Conservation (phyloP, 306 rosid species). For the Glycine tomentella region DNA sequence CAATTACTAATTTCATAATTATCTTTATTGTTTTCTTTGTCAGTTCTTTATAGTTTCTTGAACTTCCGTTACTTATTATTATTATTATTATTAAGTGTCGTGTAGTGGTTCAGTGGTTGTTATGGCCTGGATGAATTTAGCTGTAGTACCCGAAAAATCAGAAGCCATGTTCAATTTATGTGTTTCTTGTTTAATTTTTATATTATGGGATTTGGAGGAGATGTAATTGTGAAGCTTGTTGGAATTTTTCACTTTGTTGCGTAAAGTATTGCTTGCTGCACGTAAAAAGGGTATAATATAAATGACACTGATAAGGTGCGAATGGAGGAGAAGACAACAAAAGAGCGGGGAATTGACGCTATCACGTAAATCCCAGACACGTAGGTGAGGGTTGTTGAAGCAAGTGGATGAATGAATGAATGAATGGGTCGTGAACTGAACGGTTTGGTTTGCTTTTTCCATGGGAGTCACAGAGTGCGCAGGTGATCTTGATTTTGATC, state of each 20-base stretch:
- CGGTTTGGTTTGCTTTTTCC: constrained; percentile 22
- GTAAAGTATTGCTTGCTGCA: not conserved
- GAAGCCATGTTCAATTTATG: not conserved
- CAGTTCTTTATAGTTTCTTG: not conserved
- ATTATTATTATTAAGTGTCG: too few relatives aligned
- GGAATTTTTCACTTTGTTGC: not conserved
- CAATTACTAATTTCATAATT: not conserved
- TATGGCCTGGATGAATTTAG: not conserved
- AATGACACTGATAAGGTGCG: not conserved
- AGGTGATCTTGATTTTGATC: constrained; percentile 29
- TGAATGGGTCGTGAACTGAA: not conserved
- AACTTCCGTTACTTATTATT: not conserved
- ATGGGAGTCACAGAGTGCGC: not conserved
- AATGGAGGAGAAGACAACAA: not conserved
- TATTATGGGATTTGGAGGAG: not conserved
- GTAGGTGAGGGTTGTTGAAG: not conserved
- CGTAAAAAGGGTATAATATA: not conserved
- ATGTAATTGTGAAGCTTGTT: not conserved
- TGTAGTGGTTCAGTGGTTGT: not conserved
- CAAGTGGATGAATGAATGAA: too few relatives aligned
- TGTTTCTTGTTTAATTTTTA: not conserved
- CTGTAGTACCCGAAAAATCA: not conserved
- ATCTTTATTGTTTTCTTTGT: not conserved
- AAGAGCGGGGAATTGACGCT: constrained; percentile 32
- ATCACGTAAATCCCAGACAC: not conserved